Percentiles rank a stretch among this genome's conserved stretches.
Conservation (phyloP, 345 rosid genomes). For the Laguncularia racemosa region DNA sequence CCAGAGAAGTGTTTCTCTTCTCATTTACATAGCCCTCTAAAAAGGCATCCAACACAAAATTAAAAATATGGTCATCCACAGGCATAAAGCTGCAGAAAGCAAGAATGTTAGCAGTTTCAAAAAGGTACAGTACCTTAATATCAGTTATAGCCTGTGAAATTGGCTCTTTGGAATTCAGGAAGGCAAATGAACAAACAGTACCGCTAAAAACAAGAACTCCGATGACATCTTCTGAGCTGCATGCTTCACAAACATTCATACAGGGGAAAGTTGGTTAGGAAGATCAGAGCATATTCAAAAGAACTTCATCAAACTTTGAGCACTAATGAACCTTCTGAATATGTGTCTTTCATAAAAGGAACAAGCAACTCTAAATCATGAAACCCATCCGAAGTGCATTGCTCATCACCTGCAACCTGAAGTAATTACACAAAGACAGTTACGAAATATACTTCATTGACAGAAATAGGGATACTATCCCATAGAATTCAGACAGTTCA, state of each 20-base stretch:
- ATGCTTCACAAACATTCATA: slow-evolving; percentile 39
- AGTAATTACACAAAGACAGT: background rate
- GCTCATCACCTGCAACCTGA: slow-evolving; percentile 57
- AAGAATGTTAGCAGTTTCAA: background rate
- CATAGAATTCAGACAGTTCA: no score
- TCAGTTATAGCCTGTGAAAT: slow-evolving; percentile 74
- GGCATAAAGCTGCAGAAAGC: background rate
- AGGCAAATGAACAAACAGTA: slow-evolving; percentile 61
- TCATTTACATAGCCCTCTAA: no score
- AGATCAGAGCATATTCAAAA: background rate
- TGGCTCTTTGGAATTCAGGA: slow-evolving; percentile 64
- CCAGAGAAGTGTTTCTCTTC: no score
- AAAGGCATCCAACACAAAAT: no score
- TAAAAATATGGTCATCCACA: no score
- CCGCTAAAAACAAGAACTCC: slow-evolving; percentile 63
- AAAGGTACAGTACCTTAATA: slow-evolving; percentile 48
- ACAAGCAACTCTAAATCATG: slow-evolving; percentile 75
- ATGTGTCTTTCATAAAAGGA: slow-evolving; percentile 60
- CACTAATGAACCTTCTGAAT: slow-evolving; percentile 39
- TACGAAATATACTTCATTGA: no score
- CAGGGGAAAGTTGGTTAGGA: background rate
- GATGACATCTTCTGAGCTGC: slow-evolving; percentile 43
- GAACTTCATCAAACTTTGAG: slow-evolving; percentile 4
- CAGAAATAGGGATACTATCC: no score
- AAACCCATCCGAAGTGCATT: slow-evolving; percentile 39